Evolutionary conservation across 306 rosid species (phyloP), one percentile per base, ranked within the genome.

Genomic region (Lotus japonicus): DNA sequence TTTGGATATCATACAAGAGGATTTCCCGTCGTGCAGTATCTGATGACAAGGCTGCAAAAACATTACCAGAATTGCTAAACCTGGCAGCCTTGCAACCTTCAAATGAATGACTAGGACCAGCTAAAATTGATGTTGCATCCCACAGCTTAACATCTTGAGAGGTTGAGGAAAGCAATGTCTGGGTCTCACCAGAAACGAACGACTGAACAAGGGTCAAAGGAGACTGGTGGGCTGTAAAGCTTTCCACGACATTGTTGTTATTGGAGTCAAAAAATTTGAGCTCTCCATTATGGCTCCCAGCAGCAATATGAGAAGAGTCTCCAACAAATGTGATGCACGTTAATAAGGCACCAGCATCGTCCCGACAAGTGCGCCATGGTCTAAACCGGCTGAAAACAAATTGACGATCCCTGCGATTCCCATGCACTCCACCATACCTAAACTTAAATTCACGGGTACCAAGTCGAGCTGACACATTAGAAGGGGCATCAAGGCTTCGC

Each of bases 361-460:
- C 99, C 54, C 99, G 88, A 69, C 96, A 90, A 55, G 99, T 88
- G 39, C 99, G 76, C 99, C 99, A 90, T 1, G 97, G 97, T 79
- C 92, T 91, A 72, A 95, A 95, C 71, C 99, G 81, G 65, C 99
- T 95, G 80, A 84, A 95, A 71, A 95, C 91, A 84, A 95, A 85
- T 68, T 95, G 99, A 12, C 99, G 95, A 73, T 95, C 99, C 80
- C 86, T 85, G 33, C 96, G 96, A 75, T 87, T 95, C 42, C 99
- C 95, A 68, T 90, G 97, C 10, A 95, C 89, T 69, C 99, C 97
- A 42, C 99, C 92, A 71, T 90, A 90, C 60, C 55, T 73, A 64
- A 71, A 83, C 83, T 79, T 90, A 71, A 82, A 88, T 78, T 95
- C 96, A 3, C 96, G 95, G n/a, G 96, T 85, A 23, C 89, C 96